A percentile compares a stretch with the other conserved stretches of the same genome.
Evolutionary conservation across 306 rosid genomes (phyloP).

Genomic region (Pterocarpus macrocarpus): DNA sequence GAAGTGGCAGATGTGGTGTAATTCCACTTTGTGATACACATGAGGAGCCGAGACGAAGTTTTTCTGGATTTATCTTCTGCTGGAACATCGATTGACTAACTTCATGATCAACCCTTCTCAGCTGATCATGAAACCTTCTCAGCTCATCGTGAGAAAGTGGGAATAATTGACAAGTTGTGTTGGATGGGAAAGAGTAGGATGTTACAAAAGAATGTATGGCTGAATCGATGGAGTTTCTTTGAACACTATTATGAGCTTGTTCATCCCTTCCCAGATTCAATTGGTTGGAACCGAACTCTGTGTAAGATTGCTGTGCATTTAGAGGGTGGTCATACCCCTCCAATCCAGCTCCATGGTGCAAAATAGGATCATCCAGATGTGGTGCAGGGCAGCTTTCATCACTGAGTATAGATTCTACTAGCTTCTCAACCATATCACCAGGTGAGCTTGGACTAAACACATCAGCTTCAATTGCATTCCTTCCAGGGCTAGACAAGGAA

Average conservation of each 20-base stretch:
- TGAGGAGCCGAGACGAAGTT: slow-evolving; percentile 22
- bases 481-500: slow-evolving; percentile 45
- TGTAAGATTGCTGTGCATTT: slow-evolving; percentile 28
- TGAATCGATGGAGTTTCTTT: slow-evolving; percentile 30
- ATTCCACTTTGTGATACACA: slow-evolving; percentile 32
- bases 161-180: slow-evolving; percentile 27
- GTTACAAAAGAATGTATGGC: slow-evolving; percentile 31
- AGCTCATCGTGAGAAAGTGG: slow-evolving; percentile 40
- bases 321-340: slow-evolving; percentile 24
- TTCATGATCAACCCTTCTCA: slow-evolving; percentile 39
- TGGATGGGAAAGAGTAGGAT: slow-evolving; percentile 28
- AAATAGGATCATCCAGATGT: slow-evolving; percentile 27
- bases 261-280: slow-evolving; percentile 39
- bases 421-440: slow-evolving; percentile 45
- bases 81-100: slow-evolving; percentile 39
- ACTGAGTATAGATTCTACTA: slow-evolving; percentile 48
- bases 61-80: slow-evolving; percentile 34
- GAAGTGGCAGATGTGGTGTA: slow-evolving; percentile 35
- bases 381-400: slow-evolving; percentile 45
- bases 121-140: slow-evolving; percentile 40
- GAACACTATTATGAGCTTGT: slow-evolving; percentile 35
- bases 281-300: slow-evolving; percentile 36
- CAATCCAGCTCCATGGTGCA: slow-evolving; percentile 35
- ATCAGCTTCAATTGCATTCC: slow-evolving; percentile 37
- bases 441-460: slow-evolving; percentile 47